Conservation (phyloP, 805 yeast genomes). For the Metschnikowia drakensbergensis region DNA sequence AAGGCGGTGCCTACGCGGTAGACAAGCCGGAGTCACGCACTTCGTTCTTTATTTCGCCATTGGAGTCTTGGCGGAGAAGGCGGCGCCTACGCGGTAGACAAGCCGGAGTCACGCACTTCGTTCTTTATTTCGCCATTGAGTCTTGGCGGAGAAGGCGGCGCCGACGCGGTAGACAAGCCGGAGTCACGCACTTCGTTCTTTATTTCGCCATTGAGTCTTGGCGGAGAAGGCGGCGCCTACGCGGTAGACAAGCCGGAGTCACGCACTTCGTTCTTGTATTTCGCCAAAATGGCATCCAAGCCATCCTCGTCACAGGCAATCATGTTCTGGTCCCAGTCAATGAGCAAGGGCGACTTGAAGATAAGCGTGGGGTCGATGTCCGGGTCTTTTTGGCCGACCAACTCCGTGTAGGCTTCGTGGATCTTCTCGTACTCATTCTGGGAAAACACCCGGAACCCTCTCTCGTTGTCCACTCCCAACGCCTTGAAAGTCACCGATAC, state of each 20-base stretch:
- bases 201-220: too few relatives aligned
- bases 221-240: neutral
- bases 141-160: too few relatives aligned
- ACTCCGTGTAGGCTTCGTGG: constrained; percentile 32
- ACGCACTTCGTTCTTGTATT: constrained; percentile 20
- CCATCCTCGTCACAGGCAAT: constrained; percentile 37
- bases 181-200: too few relatives aligned
- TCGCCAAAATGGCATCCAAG: constrained; percentile 27
- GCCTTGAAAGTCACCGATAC: constrained; percentile 23
- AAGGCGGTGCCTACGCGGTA: constrained; percentile 7
- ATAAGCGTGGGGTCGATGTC: constrained; percentile 31
- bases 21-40: constrained; percentile 1
- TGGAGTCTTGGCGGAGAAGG: too few relatives aligned
- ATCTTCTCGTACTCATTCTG: constrained; percentile 38
- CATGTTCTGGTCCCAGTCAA: constrained; percentile 44
- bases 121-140: constrained; percentile 25
- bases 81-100: too few relatives aligned
- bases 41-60: constrained; percentile 17
- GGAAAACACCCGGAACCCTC: constrained; percentile 31
- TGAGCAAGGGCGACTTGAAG: constrained; percentile 40
- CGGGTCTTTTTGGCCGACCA: constrained; percentile 23
- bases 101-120: constrained; percentile 7
- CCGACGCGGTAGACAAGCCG: too few relatives aligned
- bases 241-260: constrained; percentile 14
- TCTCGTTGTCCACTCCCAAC: constrained; percentile 17